Conservation (phyloP, 2,329 filamentous ascomycete species). For the Sporothrix brunneoviolacea region DNA sequence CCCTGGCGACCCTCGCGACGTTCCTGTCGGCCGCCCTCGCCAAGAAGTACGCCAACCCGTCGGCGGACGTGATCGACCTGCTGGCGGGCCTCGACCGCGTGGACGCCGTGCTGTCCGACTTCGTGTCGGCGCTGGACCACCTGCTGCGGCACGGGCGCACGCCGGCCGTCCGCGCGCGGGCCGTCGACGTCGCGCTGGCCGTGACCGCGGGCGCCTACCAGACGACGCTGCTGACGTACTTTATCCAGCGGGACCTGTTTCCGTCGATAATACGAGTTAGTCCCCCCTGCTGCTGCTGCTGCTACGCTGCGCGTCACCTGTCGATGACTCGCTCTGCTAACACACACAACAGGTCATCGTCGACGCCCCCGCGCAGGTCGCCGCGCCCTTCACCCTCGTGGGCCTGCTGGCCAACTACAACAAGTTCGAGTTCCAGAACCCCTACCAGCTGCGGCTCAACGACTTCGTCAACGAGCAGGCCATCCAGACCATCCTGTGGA, state of each 20-base stretch:
- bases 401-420: constrained; percentile 95
- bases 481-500: constrained; percentile 73
- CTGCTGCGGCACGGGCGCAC: constrained; percentile 67
- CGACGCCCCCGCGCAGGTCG: constrained; percentile 54
- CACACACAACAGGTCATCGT: constrained; percentile 76
- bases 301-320: too few species aligned
- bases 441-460: constrained; percentile 83
- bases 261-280: constrained; percentile 86
- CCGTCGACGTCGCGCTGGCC: constrained; percentile 72
- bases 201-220: constrained; percentile 92
- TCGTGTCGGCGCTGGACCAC: constrained; percentile 74
- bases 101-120: constrained; percentile 80
- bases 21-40: constrained; percentile 76
- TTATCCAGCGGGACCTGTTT: constrained; percentile 90
- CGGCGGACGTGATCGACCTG: constrained; percentile 86
- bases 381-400: constrained; percentile 65
- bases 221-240: constrained; percentile 88
- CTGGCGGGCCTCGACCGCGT: constrained; percentile 85
- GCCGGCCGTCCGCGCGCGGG: constrained; percentile 69
- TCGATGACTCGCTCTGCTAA: too few species aligned
- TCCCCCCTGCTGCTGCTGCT: too few species aligned
- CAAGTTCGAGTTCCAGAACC: constrained; percentile 98
- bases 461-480: constrained; percentile 91
- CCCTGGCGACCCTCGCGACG: constrained; percentile 69
- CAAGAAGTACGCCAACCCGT: constrained; percentile 92